Evolutionary conservation across 768 basidiomycete genomes (phyloP).

Genomic region (Naematelia aurantialba): DNA sequence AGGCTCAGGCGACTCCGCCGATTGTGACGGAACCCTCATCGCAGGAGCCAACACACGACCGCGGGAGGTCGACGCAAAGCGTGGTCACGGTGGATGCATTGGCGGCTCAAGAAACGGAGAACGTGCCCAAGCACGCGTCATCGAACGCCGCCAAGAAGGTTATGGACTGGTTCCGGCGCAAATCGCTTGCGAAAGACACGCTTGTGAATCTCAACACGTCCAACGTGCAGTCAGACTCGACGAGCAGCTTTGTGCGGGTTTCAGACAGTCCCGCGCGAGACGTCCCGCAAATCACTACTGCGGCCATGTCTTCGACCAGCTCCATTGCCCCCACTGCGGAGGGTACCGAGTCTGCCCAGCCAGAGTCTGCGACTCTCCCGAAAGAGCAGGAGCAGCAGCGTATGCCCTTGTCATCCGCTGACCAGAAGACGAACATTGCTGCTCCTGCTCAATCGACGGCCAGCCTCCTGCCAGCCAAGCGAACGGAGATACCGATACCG

Average conservation of each 20-base stretch:
- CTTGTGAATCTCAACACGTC: slow-evolving; percentile 17
- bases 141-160: slow-evolving; percentile 70
- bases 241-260: slow-evolving; percentile 34
- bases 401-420: slow-evolving; percentile 15
- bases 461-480: slow-evolving; percentile 19
- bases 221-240: slow-evolving; percentile 20
- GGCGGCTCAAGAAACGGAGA: slow-evolving; percentile 15
- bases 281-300: slow-evolving; percentile 7
- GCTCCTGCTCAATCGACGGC: slow-evolving; percentile 14
- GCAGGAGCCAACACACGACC: slow-evolving; percentile 50
- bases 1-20: background rate
- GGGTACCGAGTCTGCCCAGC: slow-evolving; percentile 14
- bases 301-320: slow-evolving; percentile 29
- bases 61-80: slow-evolving; percentile 60
- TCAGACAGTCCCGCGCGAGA: slow-evolving; percentile 9
- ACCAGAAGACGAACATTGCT: slow-evolving; percentile 26
- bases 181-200: slow-evolving; percentile 48
- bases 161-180: slow-evolving; percentile 90
- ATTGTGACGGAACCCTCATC: background rate
- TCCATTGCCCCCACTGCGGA: slow-evolving; percentile 28
- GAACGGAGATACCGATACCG: background rate
- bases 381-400: background rate
- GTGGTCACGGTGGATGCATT: slow-evolving; percentile 42
- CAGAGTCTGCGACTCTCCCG: slow-evolving; percentile 17
- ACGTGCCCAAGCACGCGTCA: slow-evolving; percentile 32